Base-by-base conservation (phyloP, 176 grass and related monocot species). In the Paspalum notatum region DNA sequence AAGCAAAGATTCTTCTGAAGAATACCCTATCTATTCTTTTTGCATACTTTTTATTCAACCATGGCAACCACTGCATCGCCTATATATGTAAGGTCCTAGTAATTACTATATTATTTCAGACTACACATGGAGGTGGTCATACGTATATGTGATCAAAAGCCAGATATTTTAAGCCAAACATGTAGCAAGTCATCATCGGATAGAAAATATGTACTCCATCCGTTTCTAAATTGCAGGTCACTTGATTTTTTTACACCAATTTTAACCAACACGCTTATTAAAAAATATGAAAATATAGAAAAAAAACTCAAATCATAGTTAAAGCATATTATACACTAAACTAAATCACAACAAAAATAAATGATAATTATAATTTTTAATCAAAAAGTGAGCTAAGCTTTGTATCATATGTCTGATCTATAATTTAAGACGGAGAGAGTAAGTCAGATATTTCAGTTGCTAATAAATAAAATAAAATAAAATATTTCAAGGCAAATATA, bases 1-100 rank as follows among this genome's bases (percentile, higher is more conserved):
- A 89, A 91, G 26, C 84, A 70, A 68, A 87, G 86, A 91, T 88
- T 90, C 83, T 81, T 84, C 76, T 72, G 21, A 85, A 83, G 20
- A 68, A 59, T 20, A 72, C 58, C 10, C 21, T 59, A 14, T 18
- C 15, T 44, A 1, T 38, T 7, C 21, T 48, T 49, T 47, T 16
- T 45, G 40, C 5, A 45, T 13, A 60, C 5, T 43, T 45, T 68
- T 45, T 0, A 26, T 26, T 48, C 24, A 9, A 49, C 22, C 13
- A 70, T 47, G 12, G 11, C 37, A 8, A 25, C 44, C 45, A 51
- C 46, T 37, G 9, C 25, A 71, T 71, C 14, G 26, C 46, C 22
- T 48, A 66, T 49, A 49, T 1, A 45, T 32, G 6, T 22, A 68
- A 24, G 18, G 11, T 67, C n/a, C 40, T 44, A 66, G n/a, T 9